Percentiles rank a stretch among this genome's conserved stretches.
phyloP scores from a whole-genome alignment of 306 rosid species.

The Gynostemma pentaphyllum region DNA sequence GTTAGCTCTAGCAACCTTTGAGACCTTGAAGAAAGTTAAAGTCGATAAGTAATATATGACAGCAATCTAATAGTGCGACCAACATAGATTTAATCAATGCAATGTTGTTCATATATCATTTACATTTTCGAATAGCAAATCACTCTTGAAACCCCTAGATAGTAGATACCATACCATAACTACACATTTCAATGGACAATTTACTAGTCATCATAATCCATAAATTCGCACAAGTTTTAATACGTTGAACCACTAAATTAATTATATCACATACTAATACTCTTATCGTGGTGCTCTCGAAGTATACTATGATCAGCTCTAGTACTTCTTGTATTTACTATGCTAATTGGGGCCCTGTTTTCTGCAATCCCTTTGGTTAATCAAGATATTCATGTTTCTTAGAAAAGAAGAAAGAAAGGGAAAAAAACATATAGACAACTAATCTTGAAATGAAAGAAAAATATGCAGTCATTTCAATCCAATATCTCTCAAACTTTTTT shows the following conservation, averaged over 20 bases:
- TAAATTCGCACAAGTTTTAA: background rate
- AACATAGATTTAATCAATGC: background rate
- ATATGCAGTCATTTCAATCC: too few relatives aligned
- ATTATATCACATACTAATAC: background rate
- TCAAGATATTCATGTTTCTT: too few relatives aligned
- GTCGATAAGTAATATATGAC: background rate
- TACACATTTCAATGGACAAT: background rate
- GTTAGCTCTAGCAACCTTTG: background rate
- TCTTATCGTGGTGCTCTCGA: too few relatives aligned
- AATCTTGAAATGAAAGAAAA: too few relatives aligned
- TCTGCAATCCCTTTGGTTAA: too few relatives aligned
- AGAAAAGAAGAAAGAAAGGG: too few relatives aligned
- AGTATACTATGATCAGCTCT: too few relatives aligned
- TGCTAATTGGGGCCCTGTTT: too few relatives aligned
- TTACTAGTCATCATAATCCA: background rate
- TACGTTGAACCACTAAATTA: background rate
- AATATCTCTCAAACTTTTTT: too few relatives aligned
- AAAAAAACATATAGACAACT: too few relatives aligned
- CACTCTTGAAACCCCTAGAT: background rate
- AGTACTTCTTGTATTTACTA: too few relatives aligned
- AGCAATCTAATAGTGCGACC: background rate
- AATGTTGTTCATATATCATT: background rate
- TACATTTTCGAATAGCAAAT: background rate
- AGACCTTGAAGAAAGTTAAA: background rate
- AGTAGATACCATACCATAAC: too few relatives aligned